Evolutionary conservation across 83 land plant species (phyloP).

Genomic region (Isoetes engelmannii): DNA sequence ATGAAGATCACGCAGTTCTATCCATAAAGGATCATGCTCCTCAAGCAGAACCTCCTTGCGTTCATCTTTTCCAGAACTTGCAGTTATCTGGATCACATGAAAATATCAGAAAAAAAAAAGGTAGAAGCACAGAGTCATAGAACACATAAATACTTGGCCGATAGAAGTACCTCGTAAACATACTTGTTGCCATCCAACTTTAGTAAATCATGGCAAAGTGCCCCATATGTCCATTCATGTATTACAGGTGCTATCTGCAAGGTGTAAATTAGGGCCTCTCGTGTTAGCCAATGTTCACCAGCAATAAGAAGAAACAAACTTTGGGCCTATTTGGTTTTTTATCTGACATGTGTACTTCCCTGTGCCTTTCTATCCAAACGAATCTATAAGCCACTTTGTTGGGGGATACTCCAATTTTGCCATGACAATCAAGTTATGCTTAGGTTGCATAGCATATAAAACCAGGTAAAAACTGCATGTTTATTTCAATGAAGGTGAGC

Average conservation of each 20-base stretch:
- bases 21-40: constrained; percentile 98
- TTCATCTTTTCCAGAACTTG: constrained; percentile 63
- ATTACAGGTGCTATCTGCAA: constrained; percentile 87
- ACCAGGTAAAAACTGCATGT: too few species aligned
- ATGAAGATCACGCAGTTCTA: constrained; percentile 92
- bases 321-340: too few species aligned
- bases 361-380: too few species aligned
- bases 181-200: constrained; percentile 95
- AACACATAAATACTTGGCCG: not conserved
- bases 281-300: too few species aligned
- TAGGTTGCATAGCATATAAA: too few species aligned
- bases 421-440: too few species aligned
- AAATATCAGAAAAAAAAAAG: not conserved
- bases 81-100: constrained; percentile 40
- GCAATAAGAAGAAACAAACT: too few species aligned
- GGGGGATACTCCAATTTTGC: too few species aligned
- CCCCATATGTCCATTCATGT: constrained; percentile 99
- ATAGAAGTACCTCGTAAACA: constrained; percentile 61
- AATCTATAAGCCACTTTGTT: too few species aligned
- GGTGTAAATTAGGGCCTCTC: not conserved
- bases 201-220: constrained; percentile 96
- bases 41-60: constrained; percentile 93
- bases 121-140: not conserved
- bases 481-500: too few species aligned
- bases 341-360: too few species aligned